Conservation (phyloP, 345 rosid species). For the Brassica rapa region DNA sequence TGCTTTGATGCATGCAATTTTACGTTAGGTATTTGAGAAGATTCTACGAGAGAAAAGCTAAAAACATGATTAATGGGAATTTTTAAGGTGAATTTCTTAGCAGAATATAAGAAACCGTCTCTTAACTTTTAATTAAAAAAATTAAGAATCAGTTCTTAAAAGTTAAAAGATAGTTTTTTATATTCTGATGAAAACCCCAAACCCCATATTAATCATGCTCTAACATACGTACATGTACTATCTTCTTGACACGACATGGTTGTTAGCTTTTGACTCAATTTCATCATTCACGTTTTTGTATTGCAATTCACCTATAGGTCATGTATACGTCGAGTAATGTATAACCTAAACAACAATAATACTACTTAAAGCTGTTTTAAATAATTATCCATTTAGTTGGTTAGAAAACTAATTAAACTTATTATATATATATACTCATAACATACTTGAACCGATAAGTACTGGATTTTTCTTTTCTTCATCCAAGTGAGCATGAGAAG, state of each 20-base stretch:
- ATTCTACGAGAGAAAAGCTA: too few relatives aligned
- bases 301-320: not conserved
- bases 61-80: too few relatives aligned
- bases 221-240: not conserved
- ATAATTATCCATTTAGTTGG: not conserved
- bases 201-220: too few relatives aligned
- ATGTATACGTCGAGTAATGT: not conserved
- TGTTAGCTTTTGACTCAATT: slow-evolving; percentile 26
- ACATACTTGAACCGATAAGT: not conserved
- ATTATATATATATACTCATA: not conserved
- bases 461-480: not conserved
- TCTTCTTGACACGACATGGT: slow-evolving; percentile 20
- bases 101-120: too few relatives aligned
- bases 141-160: too few relatives aligned
- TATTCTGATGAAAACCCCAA: too few relatives aligned
- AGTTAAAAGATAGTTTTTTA: too few relatives aligned
- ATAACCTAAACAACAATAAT: not conserved
- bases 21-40: not conserved
- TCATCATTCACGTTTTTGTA: slow-evolving; percentile 6
- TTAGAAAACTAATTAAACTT: not conserved
- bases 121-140: too few relatives aligned
- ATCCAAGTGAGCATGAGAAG: not conserved
- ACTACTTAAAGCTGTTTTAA: not conserved
- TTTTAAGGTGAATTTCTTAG: too few relatives aligned
- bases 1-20: not conserved